Evolutionary conservation across 805 yeast species (phyloP), one percentile per base, ranked within the genome.

Genomic region (Lipomyces japonicus): DNA sequence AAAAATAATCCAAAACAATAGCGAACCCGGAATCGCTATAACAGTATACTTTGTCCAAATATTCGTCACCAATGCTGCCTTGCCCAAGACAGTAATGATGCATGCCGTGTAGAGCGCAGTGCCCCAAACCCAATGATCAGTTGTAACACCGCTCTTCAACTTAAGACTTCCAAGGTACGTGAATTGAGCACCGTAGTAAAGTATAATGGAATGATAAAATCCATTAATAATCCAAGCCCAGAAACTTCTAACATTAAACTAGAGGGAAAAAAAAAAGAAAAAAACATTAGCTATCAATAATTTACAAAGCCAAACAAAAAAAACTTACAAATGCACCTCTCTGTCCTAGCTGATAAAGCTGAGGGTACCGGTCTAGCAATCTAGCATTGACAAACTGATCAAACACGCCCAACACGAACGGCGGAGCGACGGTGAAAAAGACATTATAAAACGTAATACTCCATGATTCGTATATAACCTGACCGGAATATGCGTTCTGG

Each of bases 201-300:
- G 82, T 21, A 93, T 73, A 1, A 88, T 86, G 10, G 96, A 87
- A 66, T 93, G 99, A 68, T 80, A 93, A 64, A 93, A 91, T 0
- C 98, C 99, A 67, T 93, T 95, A 44, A 81, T 71, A 39, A 93
- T 86, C 98, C 98, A 93, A 18, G 95, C 86, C 97, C 97, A 91
- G 67, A 93, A 93, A 35, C 89, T 89, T 3, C 80, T 75, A 10
- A 89, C 95, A 60, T 91, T 91, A 71, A 93, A 87, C 55, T 50
- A 24, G 14, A 16, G 43, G n/a, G n/a, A n/a, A n/a, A n/a, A n/a
- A n/a, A n/a, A 14, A 12, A n/a, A n/a, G n/a, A n/a, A n/a, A n/a
- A n/a, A n/a, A n/a, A 14, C 32, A 34, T 34, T 7, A 34, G 37
- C 16, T 28, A 28, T 12, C 37, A n/a, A 18, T 6, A 19, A 14